Evolutionary conservation across 805 yeast genomes (phyloP), one percentile per base, ranked within the genome.

Genomic region (Candida taoyuanica): DNA sequence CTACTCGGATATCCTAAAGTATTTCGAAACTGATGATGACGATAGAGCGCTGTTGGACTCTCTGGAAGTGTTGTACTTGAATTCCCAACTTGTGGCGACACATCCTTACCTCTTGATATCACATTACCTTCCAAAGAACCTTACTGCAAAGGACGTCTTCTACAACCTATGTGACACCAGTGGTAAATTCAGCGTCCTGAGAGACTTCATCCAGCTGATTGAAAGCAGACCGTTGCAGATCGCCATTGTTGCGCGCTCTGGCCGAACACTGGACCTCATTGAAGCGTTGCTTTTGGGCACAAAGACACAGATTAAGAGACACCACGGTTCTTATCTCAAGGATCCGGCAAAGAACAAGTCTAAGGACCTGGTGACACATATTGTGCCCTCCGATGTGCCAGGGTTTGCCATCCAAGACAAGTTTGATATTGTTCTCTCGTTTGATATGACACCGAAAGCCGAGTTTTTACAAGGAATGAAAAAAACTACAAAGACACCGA

Each of bases 51-150:
- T 84, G 26, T 67, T 78, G n/a, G 85, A 85, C 53, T 80, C 94
- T 0, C 68, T 91, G 58, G 74, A 78, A 43, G 81, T 85, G 7
- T 75, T 94, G 59, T 74, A 85, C 42, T 61, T 74, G 41, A 88
- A 89, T 61, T 76, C 89, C 31, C 81, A 81, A 56, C 68, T 81
- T 18, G 93, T 89, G 3, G 78, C 94, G 17, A 77, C 91, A 0
- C 98, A 91, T 62, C 98, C 98, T 1, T 89, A 83, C 52, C 61
- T 91, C 34, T 63, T 91, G 36, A 85, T 91, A 37, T 81, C 80
- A 41, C 95, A 89, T 57, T 80, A 81, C 50, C 74, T 86, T 71
- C 98, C 98, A 13, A 85, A 81, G 59, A 78, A 80, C 44, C 65
- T 85, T 44, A 71, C 75, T 9, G 76, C 78, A 31, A 78, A 81